Percentiles rank a stretch among this genome's conserved stretches.
Conservation (phyloP, 2,329 filamentous ascomycete species). For the Xylaria hypoxylon region DNA sequence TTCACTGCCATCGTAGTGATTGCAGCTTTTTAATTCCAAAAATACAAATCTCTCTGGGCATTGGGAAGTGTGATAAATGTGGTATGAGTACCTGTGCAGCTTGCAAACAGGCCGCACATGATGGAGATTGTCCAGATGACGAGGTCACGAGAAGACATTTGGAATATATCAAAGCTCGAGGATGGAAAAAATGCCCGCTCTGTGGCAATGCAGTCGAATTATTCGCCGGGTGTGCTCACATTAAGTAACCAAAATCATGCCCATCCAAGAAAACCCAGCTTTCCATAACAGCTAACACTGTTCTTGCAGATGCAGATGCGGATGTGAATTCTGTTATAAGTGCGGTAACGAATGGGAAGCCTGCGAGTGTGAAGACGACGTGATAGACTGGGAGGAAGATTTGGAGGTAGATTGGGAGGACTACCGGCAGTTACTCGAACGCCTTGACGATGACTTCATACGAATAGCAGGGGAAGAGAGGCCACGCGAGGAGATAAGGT, state of each 20-base stretch:
- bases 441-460: too few relatives aligned
- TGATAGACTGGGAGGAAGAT: too few relatives aligned
- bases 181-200: background rate
- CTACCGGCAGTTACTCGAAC: too few relatives aligned
- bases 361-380: background rate
- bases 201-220: background rate
- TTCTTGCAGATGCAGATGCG: constrained; percentile 8
- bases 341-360: background rate
- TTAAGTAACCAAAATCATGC: background rate
- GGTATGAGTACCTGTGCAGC: background rate
- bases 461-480: too few relatives aligned
- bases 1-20: background rate
- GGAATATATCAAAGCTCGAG: background rate
- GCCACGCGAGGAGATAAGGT: too few relatives aligned
- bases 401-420: too few relatives aligned
- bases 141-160: background rate
- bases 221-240: background rate
- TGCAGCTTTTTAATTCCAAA: background rate
- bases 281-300: background rate
- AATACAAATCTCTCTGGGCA: background rate
- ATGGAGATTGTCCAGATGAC: background rate
- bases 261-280: background rate
- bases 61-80: constrained; percentile 3
- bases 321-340: background rate
- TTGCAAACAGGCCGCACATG: constrained; percentile 1